Conservation (phyloP, 345 rosid species). For the Carallia pectinifolia region DNA sequence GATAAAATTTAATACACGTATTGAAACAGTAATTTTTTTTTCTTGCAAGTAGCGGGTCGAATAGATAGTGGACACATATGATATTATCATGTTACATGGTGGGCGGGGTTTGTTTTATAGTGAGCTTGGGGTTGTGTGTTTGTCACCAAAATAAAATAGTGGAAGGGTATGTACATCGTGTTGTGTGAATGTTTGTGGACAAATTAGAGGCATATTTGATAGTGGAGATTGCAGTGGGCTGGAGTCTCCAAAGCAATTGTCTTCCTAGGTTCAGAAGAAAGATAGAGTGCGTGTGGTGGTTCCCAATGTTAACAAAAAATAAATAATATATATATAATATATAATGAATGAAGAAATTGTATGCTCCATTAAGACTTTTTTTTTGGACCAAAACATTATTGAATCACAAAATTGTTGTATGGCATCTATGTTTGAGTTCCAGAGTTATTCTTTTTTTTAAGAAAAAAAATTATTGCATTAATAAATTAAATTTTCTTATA, state of each 20-base stretch:
- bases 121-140: background rate
- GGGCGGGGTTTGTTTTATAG: conserved; percentile 32
- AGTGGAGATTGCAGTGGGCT: background rate
- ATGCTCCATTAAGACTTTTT: background rate
- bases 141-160: too few relatives aligned
- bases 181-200: conserved; percentile 4
- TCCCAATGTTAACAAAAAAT: conserved; percentile 1
- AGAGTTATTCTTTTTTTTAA: too few relatives aligned
- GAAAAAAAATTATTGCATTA: too few relatives aligned
- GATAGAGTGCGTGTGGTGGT: conserved; percentile 29
- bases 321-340: background rate
- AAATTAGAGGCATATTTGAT: background rate
- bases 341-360: background rate
- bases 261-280: background rate
- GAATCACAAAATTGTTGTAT: too few relatives aligned
- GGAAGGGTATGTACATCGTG: background rate
- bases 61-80: background rate
- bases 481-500: too few relatives aligned
- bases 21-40: too few relatives aligned
- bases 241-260: conserved; percentile 26
- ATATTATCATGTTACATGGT: conserved; percentile 12
- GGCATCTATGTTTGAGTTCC: too few relatives aligned
- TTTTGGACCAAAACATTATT: too few relatives aligned
- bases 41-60: background rate
- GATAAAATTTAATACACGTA: too few relatives aligned